Evolutionary conservation across 2,329 filamentous ascomycete species (phyloP).

Genomic region (Pezicula neosporulosa): DNA sequence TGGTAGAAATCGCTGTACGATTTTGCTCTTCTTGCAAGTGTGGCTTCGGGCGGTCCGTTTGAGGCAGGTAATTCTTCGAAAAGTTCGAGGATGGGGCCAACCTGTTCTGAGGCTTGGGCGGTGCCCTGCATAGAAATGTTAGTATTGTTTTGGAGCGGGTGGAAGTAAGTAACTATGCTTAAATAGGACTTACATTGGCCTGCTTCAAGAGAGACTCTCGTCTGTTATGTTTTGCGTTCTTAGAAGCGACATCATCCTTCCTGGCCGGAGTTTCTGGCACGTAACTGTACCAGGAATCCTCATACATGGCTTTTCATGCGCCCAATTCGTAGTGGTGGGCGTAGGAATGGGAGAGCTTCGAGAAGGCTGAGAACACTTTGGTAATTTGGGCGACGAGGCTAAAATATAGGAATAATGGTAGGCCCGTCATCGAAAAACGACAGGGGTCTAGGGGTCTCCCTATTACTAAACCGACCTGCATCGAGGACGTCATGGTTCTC

Average conservation of each 20-base stretch:
- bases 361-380: slow-evolving; percentile 6
- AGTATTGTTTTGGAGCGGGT: slow-evolving; percentile 16
- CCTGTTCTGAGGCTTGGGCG: slow-evolving; percentile 46
- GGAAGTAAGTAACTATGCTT: slow-evolving; percentile 17
- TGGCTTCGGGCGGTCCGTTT: slow-evolving; percentile 63
- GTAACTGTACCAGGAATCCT: slow-evolving; percentile 82
- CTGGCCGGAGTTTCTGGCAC: slow-evolving; percentile 59
- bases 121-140: slow-evolving; percentile 44
- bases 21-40: slow-evolving; percentile 61
- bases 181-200: slow-evolving; percentile 49
- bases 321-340: too few relatives aligned
- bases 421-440: neutral
- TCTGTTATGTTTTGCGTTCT: slow-evolving; percentile 55
- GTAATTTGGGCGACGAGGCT: slow-evolving; percentile 10
- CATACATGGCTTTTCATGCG: slow-evolving; percentile 56
- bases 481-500: slow-evolving; percentile 10
- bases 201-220: slow-evolving; percentile 68
- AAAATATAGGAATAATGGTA: slow-evolving; percentile 9
- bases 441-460: too few relatives aligned
- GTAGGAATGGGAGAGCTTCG: neutral
- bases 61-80: slow-evolving; percentile 53
- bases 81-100: slow-evolving; percentile 54
- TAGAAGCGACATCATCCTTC: slow-evolving; percentile 39
- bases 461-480: too few relatives aligned
- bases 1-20: slow-evolving; percentile 79